Conservation (phyloP, 1,139 yeast genomes). For the Magnusiomyces paraingens region DNA sequence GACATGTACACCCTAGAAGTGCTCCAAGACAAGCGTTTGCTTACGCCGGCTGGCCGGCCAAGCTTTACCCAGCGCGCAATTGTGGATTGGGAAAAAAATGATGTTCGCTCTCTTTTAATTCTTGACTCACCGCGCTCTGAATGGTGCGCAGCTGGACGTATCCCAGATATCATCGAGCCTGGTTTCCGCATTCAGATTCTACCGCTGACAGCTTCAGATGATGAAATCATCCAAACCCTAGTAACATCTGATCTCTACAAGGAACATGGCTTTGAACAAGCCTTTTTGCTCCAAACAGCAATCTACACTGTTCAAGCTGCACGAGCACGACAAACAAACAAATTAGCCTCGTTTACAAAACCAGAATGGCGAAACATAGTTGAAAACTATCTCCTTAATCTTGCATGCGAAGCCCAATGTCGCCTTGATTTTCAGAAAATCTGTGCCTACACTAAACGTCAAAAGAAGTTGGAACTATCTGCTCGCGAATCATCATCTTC, state of each 20-base stretch:
- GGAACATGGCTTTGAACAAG: slow-evolving; percentile 49
- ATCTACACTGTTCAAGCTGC: slow-evolving; percentile 53
- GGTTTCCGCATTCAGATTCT: slow-evolving; percentile 41
- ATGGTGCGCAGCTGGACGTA: slow-evolving; percentile 40
- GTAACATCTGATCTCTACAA: slow-evolving; percentile 51
- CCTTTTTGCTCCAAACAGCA: slow-evolving; percentile 52
- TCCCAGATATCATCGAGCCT: slow-evolving; percentile 43
- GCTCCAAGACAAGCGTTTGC: slow-evolving; percentile 30
- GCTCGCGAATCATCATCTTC: slow-evolving; percentile 5
- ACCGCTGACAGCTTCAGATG: slow-evolving; percentile 47
- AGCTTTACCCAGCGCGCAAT: slow-evolving; percentile 51
- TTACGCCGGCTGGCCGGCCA: slow-evolving; percentile 51
- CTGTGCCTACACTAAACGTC: slow-evolving; percentile 38
- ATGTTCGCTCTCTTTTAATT: slow-evolving; percentile 53
- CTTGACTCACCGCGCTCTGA: slow-evolving; percentile 44
- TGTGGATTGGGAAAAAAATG: slow-evolving; percentile 60
- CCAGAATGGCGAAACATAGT: slow-evolving; percentile 65
- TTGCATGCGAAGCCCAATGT: slow-evolving; percentile 66
- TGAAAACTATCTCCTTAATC: slow-evolving; percentile 55
- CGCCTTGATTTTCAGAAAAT: slow-evolving; percentile 49
- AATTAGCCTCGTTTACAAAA: slow-evolving; percentile 27
- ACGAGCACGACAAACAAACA: slow-evolving; percentile 40
- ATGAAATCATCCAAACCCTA: slow-evolving; percentile 41
- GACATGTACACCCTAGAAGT: slow-evolving; percentile 53
- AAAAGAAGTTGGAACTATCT: slow-evolving; percentile 26